These are phyloP conservation scores for Stemphylium beticola DNA, from an alignment of 2,329 filamentous ascomycete species.

Conservation along the genomic window DNA sequence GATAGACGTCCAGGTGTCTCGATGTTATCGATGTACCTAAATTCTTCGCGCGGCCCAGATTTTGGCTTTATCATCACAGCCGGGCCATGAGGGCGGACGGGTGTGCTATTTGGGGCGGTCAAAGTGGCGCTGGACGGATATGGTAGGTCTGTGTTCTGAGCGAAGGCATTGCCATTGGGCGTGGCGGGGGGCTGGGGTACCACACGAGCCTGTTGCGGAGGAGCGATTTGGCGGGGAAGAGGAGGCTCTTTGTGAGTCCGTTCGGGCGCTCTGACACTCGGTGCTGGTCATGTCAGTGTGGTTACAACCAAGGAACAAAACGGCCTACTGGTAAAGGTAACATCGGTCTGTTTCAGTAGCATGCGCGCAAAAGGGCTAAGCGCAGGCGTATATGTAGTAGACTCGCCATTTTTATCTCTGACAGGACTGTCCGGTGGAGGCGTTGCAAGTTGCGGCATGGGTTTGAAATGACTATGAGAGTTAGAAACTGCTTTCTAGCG, in stretches of 20 bases:
- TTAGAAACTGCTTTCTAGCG: slow-evolving; percentile 15
- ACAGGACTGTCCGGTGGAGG: slow-evolving; percentile 38
- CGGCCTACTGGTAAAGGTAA: slow-evolving; percentile 45
- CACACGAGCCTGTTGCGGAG: slow-evolving; percentile 16
- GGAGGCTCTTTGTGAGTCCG: slow-evolving; percentile 14
- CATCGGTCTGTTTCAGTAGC: slow-evolving; percentile 54
- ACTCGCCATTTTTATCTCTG: slow-evolving; percentile 26
- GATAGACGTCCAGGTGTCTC: slow-evolving; percentile 36
- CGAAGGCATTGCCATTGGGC: slow-evolving; percentile 17
- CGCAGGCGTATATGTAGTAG: slow-evolving; percentile 21
- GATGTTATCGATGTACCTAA: slow-evolving; percentile 48
- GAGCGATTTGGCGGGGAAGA: slow-evolving; percentile 17
- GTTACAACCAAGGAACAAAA: not conserved
- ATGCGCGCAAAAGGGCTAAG: slow-evolving; percentile 62
- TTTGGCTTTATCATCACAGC: slow-evolving; percentile 58
- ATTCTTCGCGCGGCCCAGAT: slow-evolving; percentile 50
- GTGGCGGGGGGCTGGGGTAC: slow-evolving; percentile 14
- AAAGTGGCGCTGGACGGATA: slow-evolving; percentile 23
- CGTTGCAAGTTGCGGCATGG: slow-evolving; percentile 37
- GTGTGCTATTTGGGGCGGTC: slow-evolving; percentile 22
- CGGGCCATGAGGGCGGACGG: slow-evolving; percentile 41
- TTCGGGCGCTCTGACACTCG: slow-evolving; percentile 16
- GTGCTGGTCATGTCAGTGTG: slow-evolving; percentile 28
- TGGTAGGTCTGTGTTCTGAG: slow-evolving; percentile 22
- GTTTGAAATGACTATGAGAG: slow-evolving; percentile 40